Conservation (phyloP, 495 filamentous ascomycete genomes). For the Tuber umbilicatum region DNA sequence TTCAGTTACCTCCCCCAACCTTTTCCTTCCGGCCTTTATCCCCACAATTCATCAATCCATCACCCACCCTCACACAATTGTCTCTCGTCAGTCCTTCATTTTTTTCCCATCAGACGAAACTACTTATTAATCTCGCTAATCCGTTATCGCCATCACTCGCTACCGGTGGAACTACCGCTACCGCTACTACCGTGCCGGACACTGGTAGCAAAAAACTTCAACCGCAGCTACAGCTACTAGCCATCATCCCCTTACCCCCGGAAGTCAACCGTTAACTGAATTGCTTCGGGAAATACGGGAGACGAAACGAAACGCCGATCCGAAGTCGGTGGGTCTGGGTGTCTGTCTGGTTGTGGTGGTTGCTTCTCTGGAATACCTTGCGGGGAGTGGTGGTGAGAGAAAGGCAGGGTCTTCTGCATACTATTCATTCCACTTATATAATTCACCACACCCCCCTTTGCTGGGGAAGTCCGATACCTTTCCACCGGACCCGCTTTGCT, state of each 20-base stretch:
- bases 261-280: background rate
- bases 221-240: slow-evolving; percentile 5
- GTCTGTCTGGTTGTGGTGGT: slow-evolving; percentile 2
- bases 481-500: slow-evolving; percentile 29
- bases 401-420: background rate
- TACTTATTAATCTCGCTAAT: background rate
- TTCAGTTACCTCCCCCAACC: background rate
- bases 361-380: slow-evolving; percentile 2
- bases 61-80: slow-evolving; percentile 5
- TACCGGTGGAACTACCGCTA: background rate
- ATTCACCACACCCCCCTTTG: slow-evolving; percentile 34
- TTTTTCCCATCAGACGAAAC: slow-evolving; percentile 1
- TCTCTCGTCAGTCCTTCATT: background rate
- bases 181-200: background rate
- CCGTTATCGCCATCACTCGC: background rate
- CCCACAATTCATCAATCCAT: slow-evolving; percentile 5
- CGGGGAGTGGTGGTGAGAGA: background rate
- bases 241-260: background rate
- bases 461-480: slow-evolving; percentile 20
- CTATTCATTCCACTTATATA: slow-evolving; percentile 31
- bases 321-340: background rate
- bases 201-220: background rate
- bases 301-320: background rate
- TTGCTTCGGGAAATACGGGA: background rate
- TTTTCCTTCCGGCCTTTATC: slow-evolving; percentile 11